Evolutionary conservation across 352 stramenopile genomes (phyloP).

Genomic region (Phytopythium delawarense): DNA sequence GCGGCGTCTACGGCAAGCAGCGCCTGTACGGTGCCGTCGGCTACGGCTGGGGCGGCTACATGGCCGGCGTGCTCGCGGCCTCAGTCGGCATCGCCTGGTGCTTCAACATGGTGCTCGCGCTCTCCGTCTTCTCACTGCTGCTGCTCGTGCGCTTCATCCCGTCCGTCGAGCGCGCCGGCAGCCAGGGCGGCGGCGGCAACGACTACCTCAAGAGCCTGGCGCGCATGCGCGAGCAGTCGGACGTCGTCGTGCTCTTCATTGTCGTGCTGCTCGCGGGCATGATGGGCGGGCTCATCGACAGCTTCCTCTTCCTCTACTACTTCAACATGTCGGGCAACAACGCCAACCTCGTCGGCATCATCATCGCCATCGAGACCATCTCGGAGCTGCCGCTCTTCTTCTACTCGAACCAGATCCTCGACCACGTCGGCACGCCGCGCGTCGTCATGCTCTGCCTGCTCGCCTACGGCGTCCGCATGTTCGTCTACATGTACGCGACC

Average conservation of each 20-base stretch:
- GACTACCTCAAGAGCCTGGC: constrained; percentile 41
- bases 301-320: constrained; percentile 68
- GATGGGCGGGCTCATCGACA: constrained; percentile 56
- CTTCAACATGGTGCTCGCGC: constrained; percentile 70
- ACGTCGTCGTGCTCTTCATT: constrained; percentile 63
- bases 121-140: constrained; percentile 51
- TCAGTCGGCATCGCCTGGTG: constrained; percentile 69
- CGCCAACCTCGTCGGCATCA: constrained; percentile 55
- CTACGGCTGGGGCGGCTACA: constrained; percentile 62
- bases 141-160: constrained; percentile 52
- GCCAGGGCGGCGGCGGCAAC: constrained; percentile 16
- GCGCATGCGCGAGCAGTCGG: constrained; percentile 39
- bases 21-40: constrained; percentile 66
- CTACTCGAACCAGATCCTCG: constrained; percentile 65
- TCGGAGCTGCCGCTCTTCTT: constrained; percentile 78
- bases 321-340: constrained; percentile 69
- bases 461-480: constrained; percentile 53
- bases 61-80: constrained; percentile 52
- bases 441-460: constrained; percentile 51
- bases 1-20: constrained; percentile 76
- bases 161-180: constrained; percentile 24
- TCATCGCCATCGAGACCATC: constrained; percentile 62
- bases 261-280: constrained; percentile 63
- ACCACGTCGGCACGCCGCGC: constrained; percentile 41
- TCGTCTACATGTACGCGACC: constrained; percentile 55